These are phyloP conservation scores for Geotrichum reessii DNA, from an alignment of 1,139 yeast genomes.

Conservation along the genomic window DNA sequence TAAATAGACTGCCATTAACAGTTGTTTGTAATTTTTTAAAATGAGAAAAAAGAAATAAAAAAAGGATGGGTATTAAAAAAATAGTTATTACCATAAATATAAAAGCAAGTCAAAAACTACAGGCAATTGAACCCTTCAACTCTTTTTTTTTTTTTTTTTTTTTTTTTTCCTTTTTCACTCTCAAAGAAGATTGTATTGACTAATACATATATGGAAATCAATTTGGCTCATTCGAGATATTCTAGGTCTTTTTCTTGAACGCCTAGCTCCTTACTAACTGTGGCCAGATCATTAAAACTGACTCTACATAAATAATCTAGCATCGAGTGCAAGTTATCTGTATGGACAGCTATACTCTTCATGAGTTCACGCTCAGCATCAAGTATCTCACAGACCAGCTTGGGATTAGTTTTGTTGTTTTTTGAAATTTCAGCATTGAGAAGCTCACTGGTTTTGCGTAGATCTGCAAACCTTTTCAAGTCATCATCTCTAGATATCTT, in stretches of 20 bases:
- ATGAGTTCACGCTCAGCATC: slow-evolving; percentile 8
- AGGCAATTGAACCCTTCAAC: no score
- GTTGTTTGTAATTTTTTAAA: no score
- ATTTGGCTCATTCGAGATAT: background rate
- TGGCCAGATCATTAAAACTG: slow-evolving; percentile 22
- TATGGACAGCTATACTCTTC: slow-evolving; percentile 24
- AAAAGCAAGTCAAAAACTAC: no score
- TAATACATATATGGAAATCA: background rate
- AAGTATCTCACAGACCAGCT: slow-evolving; percentile 15
- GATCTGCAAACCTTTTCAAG: background rate
- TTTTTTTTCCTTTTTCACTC: no score
- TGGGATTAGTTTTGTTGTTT: slow-evolving; percentile 29
- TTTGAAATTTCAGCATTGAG: slow-evolving; percentile 24
- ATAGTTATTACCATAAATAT: no score
- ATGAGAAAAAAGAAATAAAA: no score
- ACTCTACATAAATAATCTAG: slow-evolving; percentile 26
- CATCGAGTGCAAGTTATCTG: slow-evolving; percentile 32
- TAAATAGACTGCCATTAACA: no score
- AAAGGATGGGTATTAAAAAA: no score
- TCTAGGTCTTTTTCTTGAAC: slow-evolving; percentile 29
- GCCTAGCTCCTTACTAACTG: slow-evolving; percentile 28
- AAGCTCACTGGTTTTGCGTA: slow-evolving; percentile 15
- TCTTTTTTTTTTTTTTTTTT: no score
- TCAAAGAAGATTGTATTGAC: no score
- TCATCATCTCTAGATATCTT: slow-evolving; percentile 9